Evolutionary conservation across 2,329 filamentous ascomycete species (phyloP), one percentile per base, ranked within the genome.

Genomic region (Hypoxylon sp.): DNA sequence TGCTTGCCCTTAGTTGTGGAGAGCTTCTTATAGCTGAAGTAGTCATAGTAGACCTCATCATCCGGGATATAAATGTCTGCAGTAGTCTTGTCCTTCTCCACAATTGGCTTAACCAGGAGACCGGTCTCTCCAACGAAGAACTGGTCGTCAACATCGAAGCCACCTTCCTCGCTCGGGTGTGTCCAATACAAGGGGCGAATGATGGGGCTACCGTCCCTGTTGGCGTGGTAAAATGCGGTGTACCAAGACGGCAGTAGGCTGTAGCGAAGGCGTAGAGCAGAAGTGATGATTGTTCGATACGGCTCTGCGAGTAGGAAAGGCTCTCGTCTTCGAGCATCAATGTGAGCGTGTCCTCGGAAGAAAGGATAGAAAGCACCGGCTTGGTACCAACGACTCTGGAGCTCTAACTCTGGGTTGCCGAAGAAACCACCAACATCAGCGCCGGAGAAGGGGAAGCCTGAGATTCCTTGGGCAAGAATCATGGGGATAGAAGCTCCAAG

Each of bases 371-470:
- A 99, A 62, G 93, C 93, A 69, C 96, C 96, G 35, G 94, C 90
- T 81, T 99, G 96, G 81, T 97, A 99, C 96, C 96, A 99, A 42
- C 96, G 90, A 10, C 93, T 92, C 74, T 97, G 87, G 22, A 99
- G 88, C 67, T 99, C 95, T 77, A 94, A 94, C 75, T 92, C 92
- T 0, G 96, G 96, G 81, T 99, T 98, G 62, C 96, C 95, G 76
- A 99, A 99, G 86, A 99, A 99, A 29, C 96, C 96, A 63, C 94
- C 96, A 54, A 99, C 94, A 81, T 99, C 96, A 58, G 96, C 96
- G 61, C 96, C 96, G 0, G 94, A 90, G 77, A 98, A 98, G 10
- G 96, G 96, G 80, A 92, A 98, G 6, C 96, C 96, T 1, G 94
- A 90, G 73, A 99, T 94, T 62, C 95, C 94, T 77, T 97, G 93